Conservation (phyloP, 2,329 filamentous ascomycete genomes). For the Xylaria sp. region DNA sequence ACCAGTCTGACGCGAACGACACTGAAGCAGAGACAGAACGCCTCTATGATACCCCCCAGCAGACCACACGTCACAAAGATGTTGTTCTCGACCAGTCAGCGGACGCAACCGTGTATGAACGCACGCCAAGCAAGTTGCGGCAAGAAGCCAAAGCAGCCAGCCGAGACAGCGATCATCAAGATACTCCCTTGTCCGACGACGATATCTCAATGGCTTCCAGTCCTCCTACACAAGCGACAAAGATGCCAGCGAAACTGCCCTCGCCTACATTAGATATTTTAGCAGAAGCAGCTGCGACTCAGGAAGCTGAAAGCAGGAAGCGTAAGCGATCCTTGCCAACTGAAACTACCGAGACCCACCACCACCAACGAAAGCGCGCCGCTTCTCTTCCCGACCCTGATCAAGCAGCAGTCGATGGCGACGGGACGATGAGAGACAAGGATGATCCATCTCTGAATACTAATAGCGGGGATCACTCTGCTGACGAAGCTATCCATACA, state of each 20-base stretch:
- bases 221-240: slow-evolving; percentile 45
- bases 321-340: slow-evolving; percentile 50
- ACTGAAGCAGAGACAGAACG: slow-evolving; percentile 95
- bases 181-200: slow-evolving; percentile 52
- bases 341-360: slow-evolving; percentile 41
- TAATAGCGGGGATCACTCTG: slow-evolving; percentile 50
- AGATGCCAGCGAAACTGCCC: slow-evolving; percentile 42
- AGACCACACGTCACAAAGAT: slow-evolving; percentile 66
- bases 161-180: slow-evolving; percentile 54
- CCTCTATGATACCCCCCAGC: slow-evolving; percentile 86
- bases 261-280: slow-evolving; percentile 50
- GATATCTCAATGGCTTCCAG: slow-evolving; percentile 51
- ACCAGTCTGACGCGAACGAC: slow-evolving; percentile 70
- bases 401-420: slow-evolving; percentile 49
- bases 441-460: slow-evolving; percentile 49
- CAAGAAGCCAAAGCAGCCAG: slow-evolving; percentile 47
- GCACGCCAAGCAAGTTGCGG: slow-evolving; percentile 81
- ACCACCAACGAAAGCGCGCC: slow-evolving; percentile 45
- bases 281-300: slow-evolving; percentile 47
- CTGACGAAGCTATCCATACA: slow-evolving; percentile 47
- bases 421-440: slow-evolving; percentile 51
- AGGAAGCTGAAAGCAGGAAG: slow-evolving; percentile 51
- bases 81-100: slow-evolving; percentile 69
- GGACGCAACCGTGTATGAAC: slow-evolving; percentile 67
- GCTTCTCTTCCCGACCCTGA: slow-evolving; percentile 41